Percentiles rank a stretch among this genome's conserved stretches.
These are phyloP conservation scores for Teratosphaeria destructans DNA, from an alignment of 2,329 filamentous ascomycete genomes.

Conservation along the genomic window DNA sequence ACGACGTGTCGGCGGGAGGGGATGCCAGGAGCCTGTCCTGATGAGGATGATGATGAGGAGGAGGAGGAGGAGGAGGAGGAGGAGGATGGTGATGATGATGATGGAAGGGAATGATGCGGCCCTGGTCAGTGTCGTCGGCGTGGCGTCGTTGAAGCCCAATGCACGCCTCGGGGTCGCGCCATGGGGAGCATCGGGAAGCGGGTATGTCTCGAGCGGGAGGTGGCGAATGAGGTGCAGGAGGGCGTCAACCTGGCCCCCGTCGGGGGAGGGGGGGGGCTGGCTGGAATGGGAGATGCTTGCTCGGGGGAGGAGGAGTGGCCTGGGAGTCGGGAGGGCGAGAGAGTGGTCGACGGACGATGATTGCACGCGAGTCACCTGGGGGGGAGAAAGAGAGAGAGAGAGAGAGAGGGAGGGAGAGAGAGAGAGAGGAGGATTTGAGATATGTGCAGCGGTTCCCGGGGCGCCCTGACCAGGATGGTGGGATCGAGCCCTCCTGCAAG, in stretches of 20 bases:
- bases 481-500: not conserved
- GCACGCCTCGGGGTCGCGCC: not conserved
- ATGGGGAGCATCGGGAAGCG: not conserved
- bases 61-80: too few relatives aligned
- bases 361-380: not conserved
- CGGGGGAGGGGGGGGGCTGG: not conserved
- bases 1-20: not conserved
- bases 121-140: not conserved
- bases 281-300: not conserved
- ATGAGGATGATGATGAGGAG: too few relatives aligned
- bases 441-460: not conserved
- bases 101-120: not conserved
- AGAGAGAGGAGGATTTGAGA: not conserved
- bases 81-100: too few relatives aligned
- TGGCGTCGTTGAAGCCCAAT: not conserved
- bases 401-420: too few relatives aligned
- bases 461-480: not conserved
- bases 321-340: not conserved
- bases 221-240: not conserved
- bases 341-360: not conserved
- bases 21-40: not conserved
- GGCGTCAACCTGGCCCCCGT: not conserved
- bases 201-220: not conserved
- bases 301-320: not conserved
- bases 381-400: too few relatives aligned